A percentile compares a stretch with the other conserved stretches of the same genome.
These are phyloP conservation scores for Talaromyces proteolyticus DNA, from an alignment of 495 filamentous ascomycete genomes.

Conservation along the genomic window DNA sequence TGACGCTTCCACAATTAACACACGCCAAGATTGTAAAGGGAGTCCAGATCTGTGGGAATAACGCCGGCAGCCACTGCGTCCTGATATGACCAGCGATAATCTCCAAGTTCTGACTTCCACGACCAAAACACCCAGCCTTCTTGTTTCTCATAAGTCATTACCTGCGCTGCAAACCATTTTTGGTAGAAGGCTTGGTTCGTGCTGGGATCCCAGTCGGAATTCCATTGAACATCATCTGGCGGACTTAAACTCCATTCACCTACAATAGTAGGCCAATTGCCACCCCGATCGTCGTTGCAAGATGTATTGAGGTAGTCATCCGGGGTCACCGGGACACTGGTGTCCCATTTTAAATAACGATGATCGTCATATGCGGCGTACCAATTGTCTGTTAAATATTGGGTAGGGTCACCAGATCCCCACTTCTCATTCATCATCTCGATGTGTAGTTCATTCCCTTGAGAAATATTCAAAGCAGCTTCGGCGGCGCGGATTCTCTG, in stretches of 20 bases:
- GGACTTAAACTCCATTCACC: constrained; percentile 53
- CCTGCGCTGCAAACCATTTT: constrained; percentile 56
- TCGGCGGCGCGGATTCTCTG: constrained; percentile 43
- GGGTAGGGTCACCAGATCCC: constrained; percentile 44
- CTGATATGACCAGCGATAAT: constrained; percentile 56
- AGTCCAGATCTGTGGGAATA: constrained; percentile 35
- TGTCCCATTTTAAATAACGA: constrained; percentile 49
- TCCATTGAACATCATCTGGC: constrained; percentile 36
- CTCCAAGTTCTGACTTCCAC: constrained; percentile 52
- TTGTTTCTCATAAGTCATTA: constrained; percentile 49
- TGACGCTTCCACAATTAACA: neutral
- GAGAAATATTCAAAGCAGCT: constrained; percentile 22
- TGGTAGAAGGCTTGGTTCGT: constrained; percentile 46
- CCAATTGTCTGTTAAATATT: constrained; percentile 29
- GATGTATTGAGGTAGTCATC: constrained; percentile 40
- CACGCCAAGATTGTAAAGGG: constrained; percentile 12
- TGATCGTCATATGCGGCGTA: constrained; percentile 48
- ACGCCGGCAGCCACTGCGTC: constrained; percentile 38
- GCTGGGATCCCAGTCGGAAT: constrained; percentile 35
- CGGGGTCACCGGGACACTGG: constrained; percentile 29
- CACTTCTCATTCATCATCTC: constrained; percentile 52
- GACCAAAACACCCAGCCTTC: constrained; percentile 60
- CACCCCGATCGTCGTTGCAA: constrained; percentile 43
- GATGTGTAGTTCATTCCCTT: constrained; percentile 41
- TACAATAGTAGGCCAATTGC: constrained; percentile 42